Evolutionary conservation across 139 green algal genomes (phyloP).

Genomic region (Micromonas commoda): DNA sequence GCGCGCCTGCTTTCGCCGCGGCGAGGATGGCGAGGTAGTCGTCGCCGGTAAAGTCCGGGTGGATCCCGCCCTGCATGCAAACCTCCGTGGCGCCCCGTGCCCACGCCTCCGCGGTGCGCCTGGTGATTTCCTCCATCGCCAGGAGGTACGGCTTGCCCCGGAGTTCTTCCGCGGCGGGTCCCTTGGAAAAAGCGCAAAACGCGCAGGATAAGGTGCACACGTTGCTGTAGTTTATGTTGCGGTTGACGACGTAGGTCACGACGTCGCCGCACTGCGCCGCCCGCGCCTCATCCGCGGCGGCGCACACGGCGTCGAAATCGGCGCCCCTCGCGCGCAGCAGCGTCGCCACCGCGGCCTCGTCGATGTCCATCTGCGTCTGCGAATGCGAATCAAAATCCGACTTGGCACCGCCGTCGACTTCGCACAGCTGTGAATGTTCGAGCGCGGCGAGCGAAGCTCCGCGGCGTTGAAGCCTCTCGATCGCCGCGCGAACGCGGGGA

Average conservation of each 20-base stretch:
- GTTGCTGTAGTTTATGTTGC: conserved; percentile 94
- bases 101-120: conserved; percentile 68
- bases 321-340: conserved; percentile 56
- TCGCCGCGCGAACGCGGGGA: too few species aligned
- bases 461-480: too few species aligned
- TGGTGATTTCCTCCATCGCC: conserved; percentile 55
- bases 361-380: conserved; percentile 28
- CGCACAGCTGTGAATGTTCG: too few species aligned
- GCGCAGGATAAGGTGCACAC: conserved; percentile 51
- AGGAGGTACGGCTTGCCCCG: conserved; percentile 70
- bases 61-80: conserved; percentile 79
- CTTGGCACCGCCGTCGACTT: too few species aligned
- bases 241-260: conserved; percentile 68
- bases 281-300: conserved; percentile 58
- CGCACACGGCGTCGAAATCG: conserved; percentile 54
- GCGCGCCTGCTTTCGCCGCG: conserved; percentile 61
- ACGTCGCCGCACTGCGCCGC: conserved; percentile 49
- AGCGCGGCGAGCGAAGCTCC: too few species aligned
- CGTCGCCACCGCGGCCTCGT: conserved; percentile 45
- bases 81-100: conserved; percentile 74
- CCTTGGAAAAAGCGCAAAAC: conserved; percentile 29
- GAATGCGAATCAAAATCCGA: too few species aligned
- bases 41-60: conserved; percentile 73
- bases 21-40: conserved; percentile 69
- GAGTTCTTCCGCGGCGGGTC: conserved; percentile 45